phyloP scores from a whole-genome alignment of 2,329 filamentous ascomycete species.

The Neodidymelliopsis sp. region DNA sequence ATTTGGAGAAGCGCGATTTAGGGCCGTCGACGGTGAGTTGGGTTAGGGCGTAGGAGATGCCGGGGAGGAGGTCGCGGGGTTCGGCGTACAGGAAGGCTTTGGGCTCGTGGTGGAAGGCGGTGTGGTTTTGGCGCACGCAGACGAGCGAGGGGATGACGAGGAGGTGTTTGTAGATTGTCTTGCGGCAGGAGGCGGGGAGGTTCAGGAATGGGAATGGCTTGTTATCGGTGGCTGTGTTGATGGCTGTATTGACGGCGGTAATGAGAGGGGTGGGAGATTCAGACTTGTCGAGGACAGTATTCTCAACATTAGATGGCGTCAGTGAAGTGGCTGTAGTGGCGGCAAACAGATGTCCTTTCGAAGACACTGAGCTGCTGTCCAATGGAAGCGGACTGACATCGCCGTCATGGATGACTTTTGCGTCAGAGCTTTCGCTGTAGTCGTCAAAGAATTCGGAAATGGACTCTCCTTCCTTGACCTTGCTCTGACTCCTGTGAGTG shows the following conservation, averaged over 20 bases:
- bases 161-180: constrained; percentile 31
- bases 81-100: constrained; percentile 27
- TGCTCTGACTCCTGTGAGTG: background rate
- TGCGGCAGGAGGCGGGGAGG: constrained; percentile 30
- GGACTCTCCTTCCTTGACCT: background rate
- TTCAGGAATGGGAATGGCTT: constrained; percentile 29
- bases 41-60: constrained; percentile 31
- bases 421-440: background rate
- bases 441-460: background rate
- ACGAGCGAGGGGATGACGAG: constrained; percentile 34
- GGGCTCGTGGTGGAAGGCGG: constrained; percentile 21
- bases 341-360: background rate
- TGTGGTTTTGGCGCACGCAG: constrained; percentile 37
- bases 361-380: background rate
- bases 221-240: background rate
- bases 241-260: background rate
- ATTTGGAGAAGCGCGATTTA: constrained; percentile 27
- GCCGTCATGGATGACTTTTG: background rate
- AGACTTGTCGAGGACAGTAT: constrained; percentile 4
- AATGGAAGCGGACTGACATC: background rate
- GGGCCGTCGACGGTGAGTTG: constrained; percentile 24
- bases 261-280: background rate
- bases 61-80: constrained; percentile 29
- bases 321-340: background rate
- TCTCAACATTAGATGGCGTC: background rate